Conservation (phyloP, 345 rosid species). For the Ceriops tagal region DNA sequence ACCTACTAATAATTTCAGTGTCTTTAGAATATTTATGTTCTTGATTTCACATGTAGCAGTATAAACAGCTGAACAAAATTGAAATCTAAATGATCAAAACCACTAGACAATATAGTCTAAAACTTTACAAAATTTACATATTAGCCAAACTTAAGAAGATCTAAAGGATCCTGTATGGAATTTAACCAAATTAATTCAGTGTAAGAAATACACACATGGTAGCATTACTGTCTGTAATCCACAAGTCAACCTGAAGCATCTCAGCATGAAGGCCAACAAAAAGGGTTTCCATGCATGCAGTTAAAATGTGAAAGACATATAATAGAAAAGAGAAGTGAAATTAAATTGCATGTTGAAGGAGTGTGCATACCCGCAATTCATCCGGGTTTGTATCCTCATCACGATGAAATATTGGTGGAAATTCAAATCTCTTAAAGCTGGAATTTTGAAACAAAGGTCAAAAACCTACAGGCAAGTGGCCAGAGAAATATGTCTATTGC, state of each 20-base stretch:
- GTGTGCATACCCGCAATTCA: conserved; percentile 62
- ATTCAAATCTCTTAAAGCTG: conserved; percentile 91
- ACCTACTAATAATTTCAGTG: no score
- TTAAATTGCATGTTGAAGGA: conserved; percentile 9
- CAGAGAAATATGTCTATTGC: conserved; percentile 10
- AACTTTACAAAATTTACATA: no score
- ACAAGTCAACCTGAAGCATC: neutral
- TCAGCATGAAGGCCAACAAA: neutral
- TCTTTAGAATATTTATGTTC: no score
- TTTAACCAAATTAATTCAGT: no score
- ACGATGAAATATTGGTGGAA: conserved; percentile 83
- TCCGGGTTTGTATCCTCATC: conserved; percentile 75
- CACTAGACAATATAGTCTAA: no score
- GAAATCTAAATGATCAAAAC: no score
- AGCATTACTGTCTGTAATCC: neutral
- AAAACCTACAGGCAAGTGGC: neutral
- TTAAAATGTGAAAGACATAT: neutral
- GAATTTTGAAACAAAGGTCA: conserved; percentile 16
- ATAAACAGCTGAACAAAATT: no score
- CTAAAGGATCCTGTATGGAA: no score
- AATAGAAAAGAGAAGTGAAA: neutral
- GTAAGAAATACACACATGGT: neutral
- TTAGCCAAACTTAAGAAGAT: no score
- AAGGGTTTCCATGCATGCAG: neutral
- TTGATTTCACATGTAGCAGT: no score